Evolutionary conservation across 106 monocot genomes (phyloP).

Genomic region (Posidonia australis): DNA sequence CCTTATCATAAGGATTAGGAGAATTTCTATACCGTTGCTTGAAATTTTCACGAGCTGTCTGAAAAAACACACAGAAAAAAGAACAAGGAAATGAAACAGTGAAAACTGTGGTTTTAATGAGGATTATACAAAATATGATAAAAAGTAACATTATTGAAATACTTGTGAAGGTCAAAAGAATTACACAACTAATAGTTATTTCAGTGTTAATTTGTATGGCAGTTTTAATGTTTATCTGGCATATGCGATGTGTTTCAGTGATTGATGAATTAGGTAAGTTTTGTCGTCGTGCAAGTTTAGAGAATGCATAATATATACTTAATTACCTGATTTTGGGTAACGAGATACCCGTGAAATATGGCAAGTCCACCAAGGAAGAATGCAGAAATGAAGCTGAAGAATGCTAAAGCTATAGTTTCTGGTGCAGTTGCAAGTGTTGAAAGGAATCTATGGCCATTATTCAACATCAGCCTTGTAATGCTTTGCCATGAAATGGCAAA

Average conservation of each 20-base stretch:
- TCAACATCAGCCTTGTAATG: constrained; percentile 11
- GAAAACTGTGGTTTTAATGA: no score
- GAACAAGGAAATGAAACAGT: neutral
- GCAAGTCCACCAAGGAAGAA: constrained; percentile 42
- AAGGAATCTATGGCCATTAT: constrained; percentile 4
- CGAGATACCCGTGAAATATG: constrained; percentile 47
- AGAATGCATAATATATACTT: neutral
- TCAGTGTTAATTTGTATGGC: no score
- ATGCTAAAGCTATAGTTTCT: constrained; percentile 30
- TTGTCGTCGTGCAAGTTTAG: no score
- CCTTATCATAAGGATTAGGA: constrained; percentile 47
- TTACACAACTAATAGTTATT: no score
- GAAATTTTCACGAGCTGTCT: constrained; percentile 42
- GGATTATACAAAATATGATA: no score
- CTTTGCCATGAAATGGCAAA: constrained; percentile 34
- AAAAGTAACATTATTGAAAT: no score
- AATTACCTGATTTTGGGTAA: constrained; percentile 37
- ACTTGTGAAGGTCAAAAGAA: no score
- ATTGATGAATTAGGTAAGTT: no score
- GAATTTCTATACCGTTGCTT: constrained; percentile 25
- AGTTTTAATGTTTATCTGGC: no score
- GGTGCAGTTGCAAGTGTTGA: constrained; percentile 18
- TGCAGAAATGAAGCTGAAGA: constrained; percentile 37
- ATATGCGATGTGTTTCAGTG: no score
- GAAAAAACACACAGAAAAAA: neutral